A percentile compares a stretch with the other conserved stretches of the same genome.
phyloP scores from a whole-genome alignment of 2,329 filamentous ascomycete species.

The Microsporum ferrugineum region DNA sequence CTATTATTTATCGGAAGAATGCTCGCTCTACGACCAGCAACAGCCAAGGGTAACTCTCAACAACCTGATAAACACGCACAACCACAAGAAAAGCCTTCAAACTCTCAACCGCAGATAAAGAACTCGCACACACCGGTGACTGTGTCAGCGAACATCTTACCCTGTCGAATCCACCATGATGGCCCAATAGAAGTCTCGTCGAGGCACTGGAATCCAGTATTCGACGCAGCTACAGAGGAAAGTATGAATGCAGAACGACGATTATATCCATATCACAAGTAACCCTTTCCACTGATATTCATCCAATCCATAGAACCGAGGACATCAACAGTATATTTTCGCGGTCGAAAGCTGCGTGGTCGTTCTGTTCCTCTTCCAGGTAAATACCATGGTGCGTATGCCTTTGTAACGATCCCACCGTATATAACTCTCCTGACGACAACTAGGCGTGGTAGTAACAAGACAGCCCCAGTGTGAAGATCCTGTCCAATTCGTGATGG shows the following conservation, averaged over 20 bases:
- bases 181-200: constrained; percentile 54
- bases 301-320: background rate
- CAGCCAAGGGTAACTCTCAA: background rate
- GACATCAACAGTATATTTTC: constrained; percentile 51
- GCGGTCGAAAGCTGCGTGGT: constrained; percentile 67
- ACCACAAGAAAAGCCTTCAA: background rate
- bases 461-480: constrained; percentile 18
- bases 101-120: background rate
- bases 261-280: background rate
- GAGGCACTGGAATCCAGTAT: constrained; percentile 58
- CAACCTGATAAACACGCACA: constrained; percentile 14
- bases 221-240: constrained; percentile 32
- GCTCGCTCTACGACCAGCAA: background rate
- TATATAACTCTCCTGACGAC: background rate
- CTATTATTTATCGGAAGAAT: background rate
- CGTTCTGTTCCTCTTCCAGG: constrained; percentile 55
- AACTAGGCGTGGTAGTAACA: constrained; percentile 47
- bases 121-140: constrained; percentile 13
- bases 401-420: background rate
- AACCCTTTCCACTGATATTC: background rate
- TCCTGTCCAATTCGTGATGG: background rate
- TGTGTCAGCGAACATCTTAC: constrained; percentile 59
- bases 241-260: background rate
- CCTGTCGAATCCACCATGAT: constrained; percentile 68
- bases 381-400: constrained; percentile 49